Base-by-base conservation (phyloP, 768 basidiomycete genomes). In the Rhizopogon vesiculosus region DNA sequence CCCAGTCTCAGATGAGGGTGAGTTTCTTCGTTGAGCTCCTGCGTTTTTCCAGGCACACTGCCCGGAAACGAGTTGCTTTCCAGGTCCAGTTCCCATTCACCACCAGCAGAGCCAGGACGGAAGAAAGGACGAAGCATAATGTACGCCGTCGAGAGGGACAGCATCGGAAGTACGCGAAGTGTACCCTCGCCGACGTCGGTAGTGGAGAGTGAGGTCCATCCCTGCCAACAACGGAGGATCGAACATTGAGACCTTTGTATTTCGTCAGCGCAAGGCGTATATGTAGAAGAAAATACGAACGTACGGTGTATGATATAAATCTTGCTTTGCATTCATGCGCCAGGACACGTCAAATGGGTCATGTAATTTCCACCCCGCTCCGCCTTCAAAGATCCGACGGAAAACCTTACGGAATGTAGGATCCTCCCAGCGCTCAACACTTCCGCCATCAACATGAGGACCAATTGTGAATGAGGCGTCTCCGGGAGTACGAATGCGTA, bases 401-500 rank as follows among this genome's bases (percentile, higher is more conserved):
- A 76, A 83, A 38, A 78, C 76, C 5, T 52, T 62, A 25, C 76
- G 66, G 50, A 75, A 77, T 1, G 59, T 62, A 1, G 69, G 64
- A 64, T 85, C 80, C 62, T 83, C 78, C 81, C 81, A 82, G 2
- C 85, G 67, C 72, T 87, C 73, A 56, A 79, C 70, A 7, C 77
- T 74, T 9, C 82, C 82, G 0, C 76, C 76, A 49, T 83, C 81
- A 15, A 76, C 66, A 53, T 87, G 84, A 10, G 87, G 84, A 0
- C 84, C 87, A 2, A 91, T 71, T 0, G 82, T 77, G 63, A 91
- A 91, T 46, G 77, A 76, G 12, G 75, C 69, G 57, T 89, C 89
- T 0, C 89, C 91, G 0, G 89, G 87, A 29, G 76, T 77, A 5
- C 91, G 79, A 45, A 91, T 87, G 2, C 89, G 78, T 10, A 91